Evolutionary conservation across 192 early-diverging fungal genomes (phyloP).

Genomic region (Backusella westeae): DNA sequence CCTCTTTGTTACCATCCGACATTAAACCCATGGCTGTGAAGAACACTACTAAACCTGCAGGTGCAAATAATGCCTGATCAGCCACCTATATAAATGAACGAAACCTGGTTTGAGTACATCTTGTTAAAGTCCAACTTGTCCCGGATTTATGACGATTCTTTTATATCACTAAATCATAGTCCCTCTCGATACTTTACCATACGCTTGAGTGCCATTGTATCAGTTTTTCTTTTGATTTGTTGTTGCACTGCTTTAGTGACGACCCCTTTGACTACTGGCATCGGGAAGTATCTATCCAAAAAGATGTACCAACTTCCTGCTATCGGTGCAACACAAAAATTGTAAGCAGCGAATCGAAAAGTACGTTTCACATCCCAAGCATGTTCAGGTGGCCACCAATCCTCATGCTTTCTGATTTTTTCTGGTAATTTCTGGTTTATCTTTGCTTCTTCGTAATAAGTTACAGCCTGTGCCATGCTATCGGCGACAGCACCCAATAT

Average conservation of each 20-base stretch:
- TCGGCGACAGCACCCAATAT: conserved; percentile 62
- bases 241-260: conserved; percentile 2
- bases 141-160: background rate
- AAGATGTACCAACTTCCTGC: conserved; percentile 68
- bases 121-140: background rate
- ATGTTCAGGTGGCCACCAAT: conserved; percentile 3
- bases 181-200: conserved; percentile 29
- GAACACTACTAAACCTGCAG: conserved; percentile 63
- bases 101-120: background rate
- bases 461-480: conserved; percentile 59
- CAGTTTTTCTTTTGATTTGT: background rate
- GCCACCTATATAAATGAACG: conserved; percentile 18
- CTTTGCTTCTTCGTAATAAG: conserved; percentile 27
- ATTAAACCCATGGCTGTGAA: conserved; percentile 62
- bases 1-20: conserved; percentile 45
- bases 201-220: conserved; percentile 45
- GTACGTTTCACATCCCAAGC: conserved; percentile 46
- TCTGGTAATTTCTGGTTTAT: background rate
- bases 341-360: conserved; percentile 64
- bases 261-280: conserved; percentile 16
- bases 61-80: conserved; percentile 69
- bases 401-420: conserved; percentile 3
- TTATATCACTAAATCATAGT: background rate
- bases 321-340: conserved; percentile 65
- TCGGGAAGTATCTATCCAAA: conserved; percentile 62